Percentiles rank a stretch among this genome's conserved stretches.
phyloP scores from a whole-genome alignment of 108 stramenopile species.

The Conticribra guillardii region DNA sequence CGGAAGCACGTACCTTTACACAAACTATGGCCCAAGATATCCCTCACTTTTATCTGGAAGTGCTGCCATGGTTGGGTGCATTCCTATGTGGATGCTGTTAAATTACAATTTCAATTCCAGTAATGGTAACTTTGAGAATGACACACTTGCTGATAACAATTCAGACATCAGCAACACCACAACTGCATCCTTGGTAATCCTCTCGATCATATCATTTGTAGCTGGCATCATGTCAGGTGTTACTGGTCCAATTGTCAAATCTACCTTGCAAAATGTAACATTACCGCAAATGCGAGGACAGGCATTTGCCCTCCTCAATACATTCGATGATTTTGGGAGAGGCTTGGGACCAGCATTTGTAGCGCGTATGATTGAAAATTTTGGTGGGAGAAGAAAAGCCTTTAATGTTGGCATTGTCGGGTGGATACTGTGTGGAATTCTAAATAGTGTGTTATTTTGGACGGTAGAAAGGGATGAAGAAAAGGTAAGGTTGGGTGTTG shows the following conservation, averaged over 20 bases:
- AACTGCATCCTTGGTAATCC: conserved; percentile 24
- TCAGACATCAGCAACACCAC: no score
- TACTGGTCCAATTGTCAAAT: conserved; percentile 81
- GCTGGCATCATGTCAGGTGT: conserved; percentile 67
- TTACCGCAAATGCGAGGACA: conserved; percentile 74
- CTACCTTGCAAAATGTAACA: conserved; percentile 84
- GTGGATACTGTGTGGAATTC: conserved; percentile 79
- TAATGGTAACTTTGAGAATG: not conserved
- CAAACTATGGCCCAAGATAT: conserved; percentile 54
- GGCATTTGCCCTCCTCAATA: conserved; percentile 80
- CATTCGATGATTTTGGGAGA: conserved; percentile 88
- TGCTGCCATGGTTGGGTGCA: conserved; percentile 62
- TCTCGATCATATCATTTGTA: conserved; percentile 40
- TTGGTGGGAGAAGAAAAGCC: conserved; percentile 65
- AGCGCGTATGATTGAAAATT: conserved; percentile 59
- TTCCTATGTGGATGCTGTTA: conserved; percentile 76
- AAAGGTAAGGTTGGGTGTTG: conserved; percentile 25
- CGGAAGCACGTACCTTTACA: conserved; percentile 64
- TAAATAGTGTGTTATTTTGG: conserved; percentile 70
- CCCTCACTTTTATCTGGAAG: conserved; percentile 67
- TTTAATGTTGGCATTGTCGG: conserved; percentile 78
- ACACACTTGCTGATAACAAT: conserved; percentile 14
- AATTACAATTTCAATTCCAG: conserved; percentile 44
- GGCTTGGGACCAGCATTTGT: conserved; percentile 88
- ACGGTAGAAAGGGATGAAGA: conserved; percentile 72